Conservation (phyloP, 108 stramenopile genomes). For the Ochromonas danica region DNA sequence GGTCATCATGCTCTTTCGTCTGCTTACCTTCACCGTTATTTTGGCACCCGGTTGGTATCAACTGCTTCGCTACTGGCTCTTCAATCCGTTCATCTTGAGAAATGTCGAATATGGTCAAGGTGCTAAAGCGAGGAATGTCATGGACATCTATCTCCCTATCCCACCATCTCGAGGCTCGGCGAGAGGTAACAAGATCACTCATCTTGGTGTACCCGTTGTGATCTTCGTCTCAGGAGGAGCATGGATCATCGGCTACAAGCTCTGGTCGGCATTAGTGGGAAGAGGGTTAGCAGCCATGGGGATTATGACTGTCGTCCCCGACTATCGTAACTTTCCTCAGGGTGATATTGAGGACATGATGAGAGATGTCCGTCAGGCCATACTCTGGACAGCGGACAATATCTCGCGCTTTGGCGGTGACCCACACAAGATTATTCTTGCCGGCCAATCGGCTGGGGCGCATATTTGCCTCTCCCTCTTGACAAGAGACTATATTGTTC, state of each 20-base stretch:
- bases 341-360: slow-evolving; percentile 61
- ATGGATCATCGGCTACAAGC: slow-evolving; percentile 75
- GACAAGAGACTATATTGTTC: neutral
- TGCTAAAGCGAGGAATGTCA: neutral
- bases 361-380: slow-evolving; percentile 59
- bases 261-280: slow-evolving; percentile 69
- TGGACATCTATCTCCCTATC: slow-evolving; percentile 21
- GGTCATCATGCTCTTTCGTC: slow-evolving; percentile 11
- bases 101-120: slow-evolving; percentile 25
- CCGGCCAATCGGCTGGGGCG: slow-evolving; percentile 70
- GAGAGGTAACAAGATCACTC: too few species aligned
- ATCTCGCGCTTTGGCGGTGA: slow-evolving; percentile 62
- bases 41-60: neutral
- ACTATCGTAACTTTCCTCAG: slow-evolving; percentile 68
- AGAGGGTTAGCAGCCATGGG: slow-evolving; percentile 56
- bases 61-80: slow-evolving; percentile 13
- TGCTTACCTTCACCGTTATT: neutral
- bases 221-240: slow-evolving; percentile 69
- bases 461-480: slow-evolving; percentile 52
- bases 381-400: slow-evolving; percentile 62
- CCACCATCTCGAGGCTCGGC: neutral
- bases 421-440: slow-evolving; percentile 50
- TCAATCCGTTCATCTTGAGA: slow-evolving; percentile 8
- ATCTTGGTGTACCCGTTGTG: slow-evolving; percentile 41
- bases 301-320: slow-evolving; percentile 65